Conservation (phyloP, 2,329 filamentous ascomycete genomes). For the Pseudogymnoascus sp. region DNA sequence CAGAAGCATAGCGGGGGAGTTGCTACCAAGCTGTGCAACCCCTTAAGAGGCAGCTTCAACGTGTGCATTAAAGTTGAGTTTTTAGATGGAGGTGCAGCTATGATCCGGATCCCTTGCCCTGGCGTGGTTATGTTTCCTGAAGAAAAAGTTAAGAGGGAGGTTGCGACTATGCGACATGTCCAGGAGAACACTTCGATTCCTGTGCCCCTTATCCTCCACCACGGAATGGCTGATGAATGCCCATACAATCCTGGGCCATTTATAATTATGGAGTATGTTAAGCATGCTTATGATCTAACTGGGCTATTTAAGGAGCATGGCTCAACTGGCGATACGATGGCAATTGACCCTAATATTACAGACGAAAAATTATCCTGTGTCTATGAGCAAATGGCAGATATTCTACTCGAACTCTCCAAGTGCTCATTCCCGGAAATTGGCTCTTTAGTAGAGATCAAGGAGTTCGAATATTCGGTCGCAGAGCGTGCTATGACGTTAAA, state of each 20-base stretch:
- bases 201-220: conserved; percentile 21
- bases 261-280: conserved; percentile 32
- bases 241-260: conserved; percentile 27
- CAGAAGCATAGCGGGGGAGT: background rate
- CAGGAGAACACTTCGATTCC: conserved; percentile 22
- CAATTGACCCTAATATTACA: conserved; percentile 17
- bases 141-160: conserved; percentile 26
- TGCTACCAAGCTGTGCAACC: background rate
- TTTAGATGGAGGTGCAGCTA: background rate
- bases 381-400: conserved; percentile 17
- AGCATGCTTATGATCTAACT: conserved; percentile 21
- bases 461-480: conserved; percentile 10
- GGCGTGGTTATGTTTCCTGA: conserved; percentile 12
- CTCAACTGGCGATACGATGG: conserved; percentile 13
- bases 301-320: conserved; percentile 20
- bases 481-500: conserved; percentile 17
- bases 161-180: conserved; percentile 23
- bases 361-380: conserved; percentile 13
- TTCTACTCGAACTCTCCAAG: conserved; percentile 15
- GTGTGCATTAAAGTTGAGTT: background rate
- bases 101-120: conserved; percentile 14
- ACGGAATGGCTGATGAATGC: conserved; percentile 16
- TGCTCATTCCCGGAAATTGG: conserved; percentile 17
- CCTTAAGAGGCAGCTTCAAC: background rate
- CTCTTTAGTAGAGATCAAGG: conserved; percentile 12